Conservation (phyloP, 345 rosid species). For the Xanthoceras sorbifolium region DNA sequence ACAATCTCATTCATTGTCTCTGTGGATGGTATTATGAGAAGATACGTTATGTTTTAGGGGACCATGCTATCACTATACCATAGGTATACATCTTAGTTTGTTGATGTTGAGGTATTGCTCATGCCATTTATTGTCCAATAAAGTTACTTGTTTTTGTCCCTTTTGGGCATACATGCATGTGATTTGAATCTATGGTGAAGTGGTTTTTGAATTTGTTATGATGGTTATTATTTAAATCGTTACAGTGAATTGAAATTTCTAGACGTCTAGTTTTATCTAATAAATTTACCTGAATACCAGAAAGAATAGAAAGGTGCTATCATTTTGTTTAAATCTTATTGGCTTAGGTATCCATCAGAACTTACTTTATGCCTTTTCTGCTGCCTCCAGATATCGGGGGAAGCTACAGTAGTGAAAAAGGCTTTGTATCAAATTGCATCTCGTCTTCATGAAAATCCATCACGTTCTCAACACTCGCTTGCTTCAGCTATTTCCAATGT, state of each 20-base stretch:
- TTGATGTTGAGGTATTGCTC: not conserved
- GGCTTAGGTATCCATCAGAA: not conserved
- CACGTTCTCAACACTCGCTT: slow-evolving; percentile 80
- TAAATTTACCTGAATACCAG: not conserved
- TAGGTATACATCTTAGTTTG: not conserved
- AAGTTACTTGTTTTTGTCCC: not conserved
- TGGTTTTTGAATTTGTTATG: not conserved
- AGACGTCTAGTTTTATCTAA: not conserved
- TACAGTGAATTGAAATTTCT: not conserved
- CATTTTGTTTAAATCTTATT: not conserved
- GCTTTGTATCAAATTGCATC: slow-evolving; percentile 79
- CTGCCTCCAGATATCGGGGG: slow-evolving; percentile 75
- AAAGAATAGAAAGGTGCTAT: not conserved
- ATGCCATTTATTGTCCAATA: not conserved
- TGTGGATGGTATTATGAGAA: not conserved
- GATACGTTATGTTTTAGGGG: not conserved
- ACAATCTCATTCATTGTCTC: not conserved
- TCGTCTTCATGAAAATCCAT: slow-evolving; percentile 91
- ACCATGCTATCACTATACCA: not conserved
- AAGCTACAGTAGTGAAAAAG: slow-evolving; percentile 73
- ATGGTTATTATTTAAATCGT: not conserved
- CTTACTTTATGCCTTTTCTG: not conserved
- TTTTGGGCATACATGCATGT: not conserved
- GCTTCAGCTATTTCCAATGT: slow-evolving; percentile 60
- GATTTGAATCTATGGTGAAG: not conserved